Conservation (phyloP, 2,329 filamentous ascomycete genomes). For the Piedraia hortae region DNA sequence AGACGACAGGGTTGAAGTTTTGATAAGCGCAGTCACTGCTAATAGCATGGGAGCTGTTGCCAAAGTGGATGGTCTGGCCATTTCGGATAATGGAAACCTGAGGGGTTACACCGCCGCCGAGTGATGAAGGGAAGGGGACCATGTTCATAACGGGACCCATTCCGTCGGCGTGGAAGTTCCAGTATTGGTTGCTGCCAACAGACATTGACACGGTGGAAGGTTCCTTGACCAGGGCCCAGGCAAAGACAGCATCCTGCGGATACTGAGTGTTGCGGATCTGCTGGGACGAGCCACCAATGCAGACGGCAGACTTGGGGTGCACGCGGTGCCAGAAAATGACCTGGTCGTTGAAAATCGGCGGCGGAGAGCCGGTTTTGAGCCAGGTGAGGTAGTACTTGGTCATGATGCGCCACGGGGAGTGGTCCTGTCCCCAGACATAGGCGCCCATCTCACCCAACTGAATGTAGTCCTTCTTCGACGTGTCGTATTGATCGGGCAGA, state of each 20-base stretch:
- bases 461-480: constrained; percentile 10
- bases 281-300: constrained; percentile 9
- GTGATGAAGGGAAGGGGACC: constrained; percentile 11
- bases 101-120: constrained; percentile 9
- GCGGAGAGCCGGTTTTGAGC: constrained; percentile 13
- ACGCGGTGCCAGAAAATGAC: constrained; percentile 16
- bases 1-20: constrained; percentile 14
- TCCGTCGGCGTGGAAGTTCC: constrained; percentile 10
- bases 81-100: constrained; percentile 11
- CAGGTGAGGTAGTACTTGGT: constrained; percentile 14
- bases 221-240: constrained; percentile 13
- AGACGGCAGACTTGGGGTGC: constrained; percentile 12
- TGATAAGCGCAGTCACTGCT: constrained; percentile 9
- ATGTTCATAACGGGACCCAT: constrained; percentile 10
- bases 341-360: constrained; percentile 12
- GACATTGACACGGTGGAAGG: constrained; percentile 11
- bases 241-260: constrained; percentile 14
- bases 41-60: constrained; percentile 8
- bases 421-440: constrained; percentile 14
- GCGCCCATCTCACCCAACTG: constrained; percentile 11
- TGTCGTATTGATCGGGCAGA: constrained; percentile 9
- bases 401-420: constrained; percentile 15
- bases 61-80: constrained; percentile 6
- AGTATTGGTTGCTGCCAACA: constrained; percentile 12
- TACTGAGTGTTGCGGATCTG: constrained; percentile 11